These are phyloP conservation scores for Xerocomus potaroensis DNA, from an alignment of 768 basidiomycete genomes.

Conservation along the genomic window DNA sequence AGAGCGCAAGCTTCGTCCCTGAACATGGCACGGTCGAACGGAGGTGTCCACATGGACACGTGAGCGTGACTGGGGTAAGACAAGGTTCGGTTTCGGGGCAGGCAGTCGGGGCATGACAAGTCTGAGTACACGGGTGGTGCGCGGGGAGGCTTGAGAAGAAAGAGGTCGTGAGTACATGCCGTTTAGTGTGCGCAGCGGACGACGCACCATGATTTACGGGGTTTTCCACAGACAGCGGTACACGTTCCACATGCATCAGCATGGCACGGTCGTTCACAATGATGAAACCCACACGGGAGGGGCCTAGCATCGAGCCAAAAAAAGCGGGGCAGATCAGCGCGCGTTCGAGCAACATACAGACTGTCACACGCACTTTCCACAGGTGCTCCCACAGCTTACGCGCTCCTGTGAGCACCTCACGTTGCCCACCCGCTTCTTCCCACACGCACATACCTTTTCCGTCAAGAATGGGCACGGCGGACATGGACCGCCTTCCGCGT, in stretches of 20 bases:
- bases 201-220: slow-evolving; percentile 75
- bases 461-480: slow-evolving; percentile 87
- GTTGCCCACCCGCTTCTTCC: slow-evolving; percentile 76
- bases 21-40: slow-evolving; percentile 74
- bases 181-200: no score
- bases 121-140: slow-evolving; percentile 68
- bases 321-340: background rate
- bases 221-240: slow-evolving; percentile 76
- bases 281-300: slow-evolving; percentile 84
- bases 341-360: background rate
- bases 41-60: slow-evolving; percentile 82
- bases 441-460: slow-evolving; percentile 80
- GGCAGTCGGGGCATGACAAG: slow-evolving; percentile 85
- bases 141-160: slow-evolving; percentile 51
- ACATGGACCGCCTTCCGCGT: slow-evolving; percentile 38
- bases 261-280: slow-evolving; percentile 82
- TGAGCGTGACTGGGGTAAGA: slow-evolving; percentile 55
- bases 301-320: slow-evolving; percentile 40
- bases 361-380: slow-evolving; percentile 57
- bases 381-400: slow-evolving; percentile 79
- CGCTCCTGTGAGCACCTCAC: slow-evolving; percentile 75
- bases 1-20: slow-evolving; percentile 38
- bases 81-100: slow-evolving; percentile 85
- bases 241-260: slow-evolving; percentile 77
- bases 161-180: background rate